phyloP scores from a whole-genome alignment of 163 green algal genomes.

The Scenedesmus sp. region DNA sequence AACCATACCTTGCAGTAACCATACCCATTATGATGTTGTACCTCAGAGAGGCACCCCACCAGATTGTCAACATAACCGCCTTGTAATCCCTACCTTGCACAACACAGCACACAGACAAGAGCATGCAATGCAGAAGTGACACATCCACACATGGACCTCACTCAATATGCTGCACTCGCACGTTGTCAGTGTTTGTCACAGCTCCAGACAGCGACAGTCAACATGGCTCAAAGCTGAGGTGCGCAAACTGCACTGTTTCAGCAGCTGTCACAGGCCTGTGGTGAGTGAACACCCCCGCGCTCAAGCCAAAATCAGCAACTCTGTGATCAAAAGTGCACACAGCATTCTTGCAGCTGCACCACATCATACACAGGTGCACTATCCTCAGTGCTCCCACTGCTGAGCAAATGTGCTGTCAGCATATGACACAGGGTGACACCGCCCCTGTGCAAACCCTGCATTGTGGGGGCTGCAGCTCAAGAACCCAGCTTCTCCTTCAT shows the following conservation, averaged over 20 bases:
- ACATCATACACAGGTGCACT: background rate
- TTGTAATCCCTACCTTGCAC: background rate
- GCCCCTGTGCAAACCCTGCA: background rate
- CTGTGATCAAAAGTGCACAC: background rate
- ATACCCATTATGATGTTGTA: no score
- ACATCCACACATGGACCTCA: background rate
- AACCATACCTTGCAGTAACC: no score
- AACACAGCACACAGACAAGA: background rate
- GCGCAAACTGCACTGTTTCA: background rate
- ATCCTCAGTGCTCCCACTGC: background rate
- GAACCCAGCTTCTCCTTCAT: slow-evolving; percentile 22
- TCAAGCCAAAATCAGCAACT: background rate
- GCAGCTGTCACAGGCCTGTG: background rate
- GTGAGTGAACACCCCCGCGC: background rate
- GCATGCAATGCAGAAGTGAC: background rate
- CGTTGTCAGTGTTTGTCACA: background rate
- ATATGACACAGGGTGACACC: background rate
- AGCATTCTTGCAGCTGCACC: background rate
- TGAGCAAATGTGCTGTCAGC: background rate
- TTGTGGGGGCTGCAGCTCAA: background rate
- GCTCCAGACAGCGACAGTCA: background rate
- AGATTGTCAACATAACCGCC: background rate
- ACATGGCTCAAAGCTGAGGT: background rate
- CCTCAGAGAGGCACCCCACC: background rate
- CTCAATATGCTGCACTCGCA: background rate